These are phyloP conservation scores for Stentor roeselii DNA, from an alignment of 73 alveolate genomes.

Conservation along the genomic window DNA sequence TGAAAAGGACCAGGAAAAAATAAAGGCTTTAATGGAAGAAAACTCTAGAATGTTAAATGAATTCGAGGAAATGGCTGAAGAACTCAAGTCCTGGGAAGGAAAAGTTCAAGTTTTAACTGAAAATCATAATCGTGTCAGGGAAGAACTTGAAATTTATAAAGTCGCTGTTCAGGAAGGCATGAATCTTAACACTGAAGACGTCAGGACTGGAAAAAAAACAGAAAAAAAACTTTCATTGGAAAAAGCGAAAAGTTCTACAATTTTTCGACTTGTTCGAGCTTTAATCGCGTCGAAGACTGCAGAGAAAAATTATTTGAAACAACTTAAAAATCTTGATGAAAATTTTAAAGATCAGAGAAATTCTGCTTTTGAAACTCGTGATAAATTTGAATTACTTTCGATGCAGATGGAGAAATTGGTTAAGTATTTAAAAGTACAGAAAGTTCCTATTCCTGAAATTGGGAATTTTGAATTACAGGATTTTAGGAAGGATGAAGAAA, in stretches of 20 bases:
- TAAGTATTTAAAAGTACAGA: not conserved
- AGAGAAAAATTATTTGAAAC: not conserved
- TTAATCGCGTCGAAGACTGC: slow-evolving; percentile 11
- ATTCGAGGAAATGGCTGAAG: slow-evolving; percentile 8
- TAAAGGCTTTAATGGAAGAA: slow-evolving; percentile 20
- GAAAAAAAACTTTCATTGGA: not conserved
- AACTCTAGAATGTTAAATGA: slow-evolving; percentile 35
- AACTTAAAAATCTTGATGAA: not conserved
- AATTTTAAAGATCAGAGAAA: not conserved
- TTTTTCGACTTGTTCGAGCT: not conserved
- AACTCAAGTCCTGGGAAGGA: no score
- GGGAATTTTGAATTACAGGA: not conserved
- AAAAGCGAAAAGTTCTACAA: not conserved
- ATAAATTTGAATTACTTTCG: not conserved
- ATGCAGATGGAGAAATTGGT: not conserved
- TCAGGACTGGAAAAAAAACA: not conserved
- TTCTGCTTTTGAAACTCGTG: not conserved
- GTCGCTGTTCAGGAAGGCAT: slow-evolving; percentile 32
- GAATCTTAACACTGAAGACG: not conserved
- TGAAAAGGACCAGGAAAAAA: slow-evolving; percentile 22
- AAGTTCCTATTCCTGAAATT: slow-evolving; percentile 13
- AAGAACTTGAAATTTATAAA: slow-evolving; percentile 29
- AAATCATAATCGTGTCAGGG: slow-evolving; percentile 14
- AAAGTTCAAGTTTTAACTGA: slow-evolving; percentile 11
- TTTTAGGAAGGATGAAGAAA: no score